Evolutionary conservation across 176 grass and related monocot genomes (phyloP).

Genomic region (Carex pumila): DNA sequence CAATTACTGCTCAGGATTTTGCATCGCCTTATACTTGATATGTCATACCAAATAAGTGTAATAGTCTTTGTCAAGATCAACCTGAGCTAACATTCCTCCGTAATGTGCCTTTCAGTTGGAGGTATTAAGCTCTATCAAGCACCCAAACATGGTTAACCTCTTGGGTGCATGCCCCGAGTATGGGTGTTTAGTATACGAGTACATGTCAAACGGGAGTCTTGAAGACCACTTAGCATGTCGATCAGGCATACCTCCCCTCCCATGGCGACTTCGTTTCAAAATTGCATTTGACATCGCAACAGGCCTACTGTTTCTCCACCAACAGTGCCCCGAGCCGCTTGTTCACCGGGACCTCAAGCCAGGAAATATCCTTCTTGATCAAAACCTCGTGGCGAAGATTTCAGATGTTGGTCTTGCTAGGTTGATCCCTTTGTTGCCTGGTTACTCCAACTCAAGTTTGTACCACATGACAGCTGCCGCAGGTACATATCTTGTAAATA

Average conservation of each 20-base stretch:
- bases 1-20: neutral
- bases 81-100: neutral
- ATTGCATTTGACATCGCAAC: constrained; percentile 62
- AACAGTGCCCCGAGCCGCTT: constrained; percentile 66
- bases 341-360: constrained; percentile 91
- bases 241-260: constrained; percentile 39
- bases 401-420: constrained; percentile 71
- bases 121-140: constrained; percentile 60
- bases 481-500: constrained; percentile 23
- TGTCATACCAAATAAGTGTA: neutral
- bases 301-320: constrained; percentile 70
- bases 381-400: constrained; percentile 51
- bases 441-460: constrained; percentile 25
- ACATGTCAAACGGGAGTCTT: constrained; percentile 76
- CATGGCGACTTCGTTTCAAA: constrained; percentile 71
- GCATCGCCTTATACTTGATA: neutral
- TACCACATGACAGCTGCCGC: constrained; percentile 70
- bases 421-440: constrained; percentile 49
- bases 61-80: neutral
- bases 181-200: constrained; percentile 78
- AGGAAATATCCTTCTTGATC: constrained; percentile 68
- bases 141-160: constrained; percentile 84
- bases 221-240: constrained; percentile 66
- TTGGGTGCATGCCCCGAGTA: constrained; percentile 78
- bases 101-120: constrained; percentile 45